Evolutionary conservation across 2,329 filamentous ascomycete species (phyloP).

Genomic region (Fusarium sp.): DNA sequence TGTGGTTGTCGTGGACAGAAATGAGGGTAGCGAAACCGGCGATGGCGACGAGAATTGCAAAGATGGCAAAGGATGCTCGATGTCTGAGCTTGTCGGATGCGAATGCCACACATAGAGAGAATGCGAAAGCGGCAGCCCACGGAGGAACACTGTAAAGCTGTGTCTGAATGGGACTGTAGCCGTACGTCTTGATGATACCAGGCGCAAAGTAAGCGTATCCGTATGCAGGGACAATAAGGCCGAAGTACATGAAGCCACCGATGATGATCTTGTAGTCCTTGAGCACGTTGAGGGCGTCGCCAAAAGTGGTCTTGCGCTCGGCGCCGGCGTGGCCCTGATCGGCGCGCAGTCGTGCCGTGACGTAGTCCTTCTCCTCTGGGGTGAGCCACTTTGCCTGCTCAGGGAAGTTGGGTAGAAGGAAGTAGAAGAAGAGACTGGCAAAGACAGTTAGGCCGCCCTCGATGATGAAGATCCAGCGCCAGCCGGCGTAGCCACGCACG

Average conservation of each 20-base stretch:
- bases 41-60: constrained; percentile 77
- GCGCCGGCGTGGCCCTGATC: constrained; percentile 77
- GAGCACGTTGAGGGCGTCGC: constrained; percentile 73
- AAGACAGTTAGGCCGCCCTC: constrained; percentile 76
- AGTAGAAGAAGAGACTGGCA: constrained; percentile 73
- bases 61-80: constrained; percentile 79
- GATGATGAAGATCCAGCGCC: constrained; percentile 88
- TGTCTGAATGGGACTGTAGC: constrained; percentile 70
- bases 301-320: constrained; percentile 70
- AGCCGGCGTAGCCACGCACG: constrained; percentile 75
- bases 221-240: constrained; percentile 82
- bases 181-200: constrained; percentile 76
- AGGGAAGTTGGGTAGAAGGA: constrained; percentile 79
- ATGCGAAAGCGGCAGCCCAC: constrained; percentile 78
- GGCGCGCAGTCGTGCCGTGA: constrained; percentile 74
- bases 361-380: constrained; percentile 75
- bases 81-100: constrained; percentile 79
- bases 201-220: constrained; percentile 84
- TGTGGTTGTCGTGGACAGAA: constrained; percentile 74
- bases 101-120: constrained; percentile 81
- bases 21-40: constrained; percentile 82
- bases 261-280: constrained; percentile 81
- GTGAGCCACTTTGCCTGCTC: constrained; percentile 80
- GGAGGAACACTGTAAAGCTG: constrained; percentile 71
- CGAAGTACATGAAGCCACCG: constrained; percentile 85